A percentile compares a stretch with the other conserved stretches of the same genome.
These are phyloP conservation scores for Tylopilus sp. DNA, from an alignment of 1,284 basidiomycete genomes.

Conservation along the genomic window DNA sequence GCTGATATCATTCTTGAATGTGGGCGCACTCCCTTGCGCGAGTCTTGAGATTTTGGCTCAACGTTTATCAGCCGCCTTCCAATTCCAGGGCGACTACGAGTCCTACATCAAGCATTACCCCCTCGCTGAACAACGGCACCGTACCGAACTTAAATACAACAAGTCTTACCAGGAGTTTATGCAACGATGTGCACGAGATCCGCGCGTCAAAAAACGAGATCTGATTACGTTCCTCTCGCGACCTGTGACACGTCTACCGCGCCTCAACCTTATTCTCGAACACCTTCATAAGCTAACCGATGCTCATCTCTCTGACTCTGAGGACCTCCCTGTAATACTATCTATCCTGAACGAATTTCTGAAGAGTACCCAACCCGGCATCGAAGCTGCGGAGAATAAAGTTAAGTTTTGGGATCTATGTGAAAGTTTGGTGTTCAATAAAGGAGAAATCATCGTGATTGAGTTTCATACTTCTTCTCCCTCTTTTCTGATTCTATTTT, in stretches of 20 bases:
- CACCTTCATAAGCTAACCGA: conserved; percentile 75
- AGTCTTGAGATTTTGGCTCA: conserved; percentile 27
- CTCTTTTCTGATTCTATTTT: conserved; percentile 12
- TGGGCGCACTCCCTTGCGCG: conserved; percentile 40
- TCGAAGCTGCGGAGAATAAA: conserved; percentile 84
- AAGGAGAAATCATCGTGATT: conserved; percentile 82
- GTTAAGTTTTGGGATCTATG: conserved; percentile 85
- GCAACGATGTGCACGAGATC: conserved; percentile 69
- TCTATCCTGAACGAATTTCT: conserved; percentile 73
- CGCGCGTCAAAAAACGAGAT: conserved; percentile 80
- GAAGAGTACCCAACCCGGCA: conserved; percentile 85
- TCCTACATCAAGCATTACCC: conserved; percentile 88
- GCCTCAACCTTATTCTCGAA: conserved; percentile 79
- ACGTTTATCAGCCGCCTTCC: conserved; percentile 46
- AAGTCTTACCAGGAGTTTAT: conserved; percentile 73
- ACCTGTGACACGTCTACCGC: conserved; percentile 84
- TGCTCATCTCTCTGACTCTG: conserved; percentile 72
- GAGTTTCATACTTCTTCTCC: conserved; percentile 13
- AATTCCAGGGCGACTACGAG: conserved; percentile 75
- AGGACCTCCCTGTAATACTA: conserved; percentile 74
- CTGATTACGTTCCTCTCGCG: conserved; percentile 84
- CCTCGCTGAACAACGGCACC: conserved; percentile 81
- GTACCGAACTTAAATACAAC: conserved; percentile 76
- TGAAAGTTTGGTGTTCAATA: conserved; percentile 78
- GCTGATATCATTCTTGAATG: conserved; percentile 84